phyloP scores from a whole-genome alignment of 352 stramenopile genomes.

The Blastocystis sp. region DNA sequence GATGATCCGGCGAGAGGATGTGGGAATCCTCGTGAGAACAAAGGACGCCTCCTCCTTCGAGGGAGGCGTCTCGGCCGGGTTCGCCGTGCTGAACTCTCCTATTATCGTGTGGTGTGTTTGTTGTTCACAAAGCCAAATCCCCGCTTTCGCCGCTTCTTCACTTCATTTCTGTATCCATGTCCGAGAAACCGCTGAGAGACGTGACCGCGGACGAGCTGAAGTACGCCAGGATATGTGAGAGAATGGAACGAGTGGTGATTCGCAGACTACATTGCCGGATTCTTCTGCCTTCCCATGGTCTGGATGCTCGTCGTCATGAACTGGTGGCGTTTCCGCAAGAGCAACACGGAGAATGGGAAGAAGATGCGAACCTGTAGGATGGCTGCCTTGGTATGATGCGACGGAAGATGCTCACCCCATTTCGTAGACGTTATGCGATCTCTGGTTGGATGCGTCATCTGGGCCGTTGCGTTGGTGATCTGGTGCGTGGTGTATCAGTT shows the following conservation, averaged over 20 bases:
- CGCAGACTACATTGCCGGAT: slow-evolving; percentile 54
- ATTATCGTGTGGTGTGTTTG: slow-evolving; percentile 76
- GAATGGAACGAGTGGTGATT: not conserved
- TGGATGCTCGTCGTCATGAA: slow-evolving; percentile 61
- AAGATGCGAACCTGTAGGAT: slow-evolving; percentile 47
- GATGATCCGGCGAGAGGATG: slow-evolving; percentile 87
- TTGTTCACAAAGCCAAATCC: not conserved
- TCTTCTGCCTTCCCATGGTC: slow-evolving; percentile 52
- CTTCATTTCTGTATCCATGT: slow-evolving; percentile 20
- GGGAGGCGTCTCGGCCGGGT: slow-evolving; percentile 89
- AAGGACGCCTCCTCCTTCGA: slow-evolving; percentile 91
- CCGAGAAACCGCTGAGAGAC: not conserved
- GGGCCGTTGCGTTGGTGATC: slow-evolving; percentile 15
- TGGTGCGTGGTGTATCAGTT: slow-evolving; percentile 40
- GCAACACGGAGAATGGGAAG: slow-evolving; percentile 53
- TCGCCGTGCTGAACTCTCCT: slow-evolving; percentile 86
- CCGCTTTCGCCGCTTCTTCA: not conserved
- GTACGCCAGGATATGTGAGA: slow-evolving; percentile 53
- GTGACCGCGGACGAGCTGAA: slow-evolving; percentile 45
- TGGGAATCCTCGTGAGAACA: slow-evolving; percentile 89
- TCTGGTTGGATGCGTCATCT: slow-evolving; percentile 45
- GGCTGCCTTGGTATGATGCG: not conserved
- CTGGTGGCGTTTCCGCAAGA: slow-evolving; percentile 47
- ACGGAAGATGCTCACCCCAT: not conserved
- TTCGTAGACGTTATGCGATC: slow-evolving; percentile 22